Evolutionary conservation across 306 rosid species (phyloP).

Genomic region (Acacia confusa): DNA sequence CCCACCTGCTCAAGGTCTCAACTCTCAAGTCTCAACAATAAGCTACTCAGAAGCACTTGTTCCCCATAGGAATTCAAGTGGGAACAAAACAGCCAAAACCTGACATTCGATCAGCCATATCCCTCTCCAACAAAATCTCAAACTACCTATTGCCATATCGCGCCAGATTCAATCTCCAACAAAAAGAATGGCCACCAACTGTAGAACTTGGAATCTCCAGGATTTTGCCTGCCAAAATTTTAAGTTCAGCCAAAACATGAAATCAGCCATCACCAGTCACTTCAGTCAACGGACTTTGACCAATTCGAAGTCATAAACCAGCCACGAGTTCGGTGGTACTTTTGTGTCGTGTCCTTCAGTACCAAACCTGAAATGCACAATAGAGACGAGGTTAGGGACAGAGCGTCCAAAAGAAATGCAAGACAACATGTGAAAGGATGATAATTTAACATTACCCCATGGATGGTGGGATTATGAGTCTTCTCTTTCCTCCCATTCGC

Average conservation of each 20-base stretch:
- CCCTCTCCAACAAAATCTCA: background rate
- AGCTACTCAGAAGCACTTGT: background rate
- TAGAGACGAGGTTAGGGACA: constrained; percentile 1
- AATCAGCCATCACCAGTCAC: background rate
- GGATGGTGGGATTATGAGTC: constrained; percentile 78
- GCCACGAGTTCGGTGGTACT: constrained; percentile 74
- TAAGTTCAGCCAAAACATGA: background rate
- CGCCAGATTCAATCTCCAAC: background rate
- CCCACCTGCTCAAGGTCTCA: background rate
- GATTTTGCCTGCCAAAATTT: background rate
- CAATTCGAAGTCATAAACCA: constrained; percentile 71
- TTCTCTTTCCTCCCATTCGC: constrained; percentile 80
- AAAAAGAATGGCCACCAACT: constrained; percentile 8
- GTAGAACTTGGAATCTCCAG: background rate
- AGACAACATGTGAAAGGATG: background rate
- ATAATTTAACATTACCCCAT: constrained; percentile 51
- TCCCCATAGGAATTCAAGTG: background rate
- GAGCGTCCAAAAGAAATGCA: constrained; percentile 1
- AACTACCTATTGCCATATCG: background rate
- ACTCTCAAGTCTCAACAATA: background rate
- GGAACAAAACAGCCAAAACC: background rate
- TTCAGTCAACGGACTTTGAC: constrained; percentile 60
- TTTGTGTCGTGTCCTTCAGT: constrained; percentile 41
- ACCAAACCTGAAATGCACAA: constrained; percentile 48
- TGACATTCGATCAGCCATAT: background rate